Evolutionary conservation across 345 rosid species (phyloP).

Genomic region (Arabidopsis suecica): DNA sequence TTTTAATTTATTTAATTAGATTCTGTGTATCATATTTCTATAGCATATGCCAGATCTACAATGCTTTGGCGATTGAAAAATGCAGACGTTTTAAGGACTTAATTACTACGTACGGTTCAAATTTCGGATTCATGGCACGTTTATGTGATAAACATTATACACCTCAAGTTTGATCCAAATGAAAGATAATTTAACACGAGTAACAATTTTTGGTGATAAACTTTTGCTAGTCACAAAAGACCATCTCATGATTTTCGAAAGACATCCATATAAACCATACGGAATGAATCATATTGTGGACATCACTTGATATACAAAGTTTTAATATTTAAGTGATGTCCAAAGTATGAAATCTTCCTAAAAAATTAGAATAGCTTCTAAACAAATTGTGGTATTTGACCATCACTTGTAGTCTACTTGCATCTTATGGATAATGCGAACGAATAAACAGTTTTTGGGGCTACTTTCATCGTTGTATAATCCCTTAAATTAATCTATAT

Average conservation of each 20-base stretch:
- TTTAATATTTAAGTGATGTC: no score
- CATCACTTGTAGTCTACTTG: neutral
- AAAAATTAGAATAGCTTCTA: neutral
- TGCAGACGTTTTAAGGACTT: constrained; percentile 3
- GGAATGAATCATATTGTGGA: neutral
- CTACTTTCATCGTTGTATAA: neutral
- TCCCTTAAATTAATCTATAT: neutral
- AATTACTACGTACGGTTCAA: neutral
- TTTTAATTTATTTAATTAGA: constrained; percentile 15
- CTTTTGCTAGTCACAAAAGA: neutral
- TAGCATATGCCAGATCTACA: constrained; percentile 8
- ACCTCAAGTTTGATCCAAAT: neutral
- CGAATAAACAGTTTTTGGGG: neutral
- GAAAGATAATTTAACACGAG: neutral
- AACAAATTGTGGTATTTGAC: neutral
- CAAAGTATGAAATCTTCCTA: neutral
- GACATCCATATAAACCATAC: constrained; percentile 8
- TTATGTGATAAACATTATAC: neutral
- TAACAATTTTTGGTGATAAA: neutral
- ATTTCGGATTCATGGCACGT: constrained; percentile 10
- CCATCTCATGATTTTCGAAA: neutral
- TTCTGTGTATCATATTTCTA: constrained; percentile 2
- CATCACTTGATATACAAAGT: neutral
- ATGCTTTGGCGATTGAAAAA: constrained; percentile 7
- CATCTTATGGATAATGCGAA: neutral